Evolutionary conservation across 106 monocot genomes (phyloP).

Genomic region (Alisma plantagoaquatica): DNA sequence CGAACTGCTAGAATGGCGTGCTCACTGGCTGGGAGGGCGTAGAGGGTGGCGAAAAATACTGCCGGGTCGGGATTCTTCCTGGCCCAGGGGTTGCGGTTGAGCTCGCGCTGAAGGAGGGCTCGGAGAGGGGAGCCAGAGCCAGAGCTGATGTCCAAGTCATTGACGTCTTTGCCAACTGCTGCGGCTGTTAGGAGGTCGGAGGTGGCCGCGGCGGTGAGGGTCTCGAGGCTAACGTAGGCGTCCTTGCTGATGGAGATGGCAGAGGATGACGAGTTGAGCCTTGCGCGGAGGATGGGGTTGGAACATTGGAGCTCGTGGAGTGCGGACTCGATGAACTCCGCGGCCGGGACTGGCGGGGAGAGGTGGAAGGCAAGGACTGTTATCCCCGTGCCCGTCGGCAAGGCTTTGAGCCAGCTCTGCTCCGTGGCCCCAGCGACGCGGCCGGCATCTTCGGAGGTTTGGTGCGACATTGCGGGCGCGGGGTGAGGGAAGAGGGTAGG

Average conservation of each 20-base stretch:
- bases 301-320: constrained; percentile 8
- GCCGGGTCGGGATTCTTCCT: not conserved
- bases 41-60: constrained; percentile 8
- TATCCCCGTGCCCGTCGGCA: constrained; percentile 20
- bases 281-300: constrained; percentile 16
- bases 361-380: constrained; percentile 18
- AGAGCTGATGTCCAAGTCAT: not conserved
- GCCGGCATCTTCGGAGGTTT: not conserved
- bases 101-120: constrained; percentile 19
- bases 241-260: constrained; percentile 6
- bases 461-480: no score
- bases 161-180: no score
- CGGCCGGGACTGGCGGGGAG: constrained; percentile 1
- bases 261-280: constrained; percentile 1
- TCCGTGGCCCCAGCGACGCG: constrained; percentile 18
- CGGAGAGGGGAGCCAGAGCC: constrained; percentile 11
- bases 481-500: not conserved
- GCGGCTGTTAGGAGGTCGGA: constrained; percentile 9
- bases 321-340: not conserved
- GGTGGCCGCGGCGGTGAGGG: constrained; percentile 8
- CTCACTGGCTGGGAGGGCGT: not conserved
- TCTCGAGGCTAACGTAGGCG: constrained; percentile 7
- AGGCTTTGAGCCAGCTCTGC: constrained; percentile 15
- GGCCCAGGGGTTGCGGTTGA: constrained; percentile 22
- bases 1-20: constrained; percentile 7